Evolutionary conservation across 306 rosid genomes (phyloP).

Genomic region (Mimosa bimucronata): DNA sequence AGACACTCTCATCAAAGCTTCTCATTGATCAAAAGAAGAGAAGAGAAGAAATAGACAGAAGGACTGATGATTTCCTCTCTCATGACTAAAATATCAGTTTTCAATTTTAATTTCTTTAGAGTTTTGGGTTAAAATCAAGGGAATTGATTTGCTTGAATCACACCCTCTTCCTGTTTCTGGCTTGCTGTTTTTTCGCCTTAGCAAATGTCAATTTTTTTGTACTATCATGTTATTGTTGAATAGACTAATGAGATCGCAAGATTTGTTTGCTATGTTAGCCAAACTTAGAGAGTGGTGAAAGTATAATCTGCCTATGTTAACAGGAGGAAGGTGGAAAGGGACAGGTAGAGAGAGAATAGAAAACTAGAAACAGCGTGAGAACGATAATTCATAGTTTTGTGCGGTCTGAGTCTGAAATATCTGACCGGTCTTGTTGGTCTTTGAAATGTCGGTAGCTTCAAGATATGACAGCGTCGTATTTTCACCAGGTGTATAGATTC

Average conservation of each 20-base stretch:
- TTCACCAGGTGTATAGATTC: conserved; percentile 43
- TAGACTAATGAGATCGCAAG: conserved; percentile 47
- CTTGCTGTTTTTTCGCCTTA: not conserved
- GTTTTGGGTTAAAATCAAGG: conserved; percentile 32
- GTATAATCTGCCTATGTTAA: conserved; percentile 5
- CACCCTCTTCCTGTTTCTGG: conserved; percentile 8
- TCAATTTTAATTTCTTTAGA: conserved; percentile 24
- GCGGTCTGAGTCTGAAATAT: conserved; percentile 55
- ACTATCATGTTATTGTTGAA: conserved; percentile 31
- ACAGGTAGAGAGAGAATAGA: not conserved
- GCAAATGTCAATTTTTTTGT: conserved; percentile 33
- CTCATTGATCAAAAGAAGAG: not conserved
- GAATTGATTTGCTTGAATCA: conserved; percentile 42
- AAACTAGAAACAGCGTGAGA: conserved; percentile 26
- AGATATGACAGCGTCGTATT: conserved; percentile 47
- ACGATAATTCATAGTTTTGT: conserved; percentile 52
- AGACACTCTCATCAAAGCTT: conserved; percentile 5
- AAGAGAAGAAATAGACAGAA: conserved; percentile 28
- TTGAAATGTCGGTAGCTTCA: conserved; percentile 45
- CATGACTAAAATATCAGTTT: not conserved
- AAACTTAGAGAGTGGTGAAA: conserved; percentile 9
- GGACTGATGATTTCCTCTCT: conserved; percentile 15
- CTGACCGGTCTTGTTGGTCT: conserved; percentile 45
- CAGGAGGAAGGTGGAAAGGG: not conserved
- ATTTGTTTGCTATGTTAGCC: conserved; percentile 46